A percentile compares a stretch with the other conserved stretches of the same genome.
These are phyloP conservation scores for Lasiodiplodia gonubiensis DNA, from an alignment of 2,329 filamentous ascomycete genomes.

Conservation along the genomic window DNA sequence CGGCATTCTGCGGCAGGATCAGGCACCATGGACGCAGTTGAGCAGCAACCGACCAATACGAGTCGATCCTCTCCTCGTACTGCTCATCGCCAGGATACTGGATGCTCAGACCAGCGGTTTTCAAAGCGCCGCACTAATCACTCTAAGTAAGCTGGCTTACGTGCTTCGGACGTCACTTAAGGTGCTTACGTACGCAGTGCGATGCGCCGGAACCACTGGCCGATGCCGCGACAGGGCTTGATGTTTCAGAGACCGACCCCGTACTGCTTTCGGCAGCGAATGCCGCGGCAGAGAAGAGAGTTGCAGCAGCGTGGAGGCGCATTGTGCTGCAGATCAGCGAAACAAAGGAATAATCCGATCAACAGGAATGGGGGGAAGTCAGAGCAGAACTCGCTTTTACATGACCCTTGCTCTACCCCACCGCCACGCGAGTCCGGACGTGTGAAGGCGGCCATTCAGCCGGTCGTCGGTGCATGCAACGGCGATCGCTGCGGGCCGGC, in stretches of 20 bases:
- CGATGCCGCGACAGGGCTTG: conserved; percentile 2
- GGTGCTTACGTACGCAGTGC: conserved; percentile 17
- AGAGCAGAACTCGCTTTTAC: neutral
- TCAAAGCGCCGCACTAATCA: conserved; percentile 33
- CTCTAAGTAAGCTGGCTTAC: conserved; percentile 3
- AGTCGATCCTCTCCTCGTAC: conserved; percentile 33
- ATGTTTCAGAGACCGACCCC: conserved; percentile 2
- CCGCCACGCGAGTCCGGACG: neutral
- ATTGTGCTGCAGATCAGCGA: neutral
- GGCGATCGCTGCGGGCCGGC: neutral
- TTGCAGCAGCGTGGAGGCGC: conserved; percentile 2
- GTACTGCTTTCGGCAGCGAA: conserved; percentile 5
- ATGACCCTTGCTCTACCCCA: neutral
- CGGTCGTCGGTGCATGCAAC: neutral
- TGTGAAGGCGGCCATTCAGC: neutral
- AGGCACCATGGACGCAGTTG: conserved; percentile 40
- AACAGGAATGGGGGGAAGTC: too few relatives aligned
- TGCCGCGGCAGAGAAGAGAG: neutral
- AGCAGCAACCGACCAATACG: conserved; percentile 38
- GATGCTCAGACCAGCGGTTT: conserved; percentile 30
- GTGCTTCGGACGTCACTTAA: neutral
- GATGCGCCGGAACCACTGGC: conserved; percentile 2
- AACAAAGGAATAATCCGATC: neutral
- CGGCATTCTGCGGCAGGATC: conserved; percentile 37
- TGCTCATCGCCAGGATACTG: conserved; percentile 31